Evolutionary conservation across 2,329 filamentous ascomycete species (phyloP).

Genomic region (Boeremia lycopersici): DNA sequence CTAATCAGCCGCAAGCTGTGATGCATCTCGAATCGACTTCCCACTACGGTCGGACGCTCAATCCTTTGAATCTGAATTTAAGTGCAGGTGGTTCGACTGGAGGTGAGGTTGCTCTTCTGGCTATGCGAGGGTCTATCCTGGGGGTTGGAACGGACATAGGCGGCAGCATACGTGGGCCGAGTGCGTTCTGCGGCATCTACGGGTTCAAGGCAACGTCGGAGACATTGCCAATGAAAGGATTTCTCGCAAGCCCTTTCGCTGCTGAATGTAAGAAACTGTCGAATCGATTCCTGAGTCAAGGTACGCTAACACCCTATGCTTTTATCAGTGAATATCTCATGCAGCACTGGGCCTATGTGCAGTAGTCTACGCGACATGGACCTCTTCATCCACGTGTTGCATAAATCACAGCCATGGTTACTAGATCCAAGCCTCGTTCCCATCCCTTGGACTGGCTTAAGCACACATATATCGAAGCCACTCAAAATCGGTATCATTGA

Average conservation of each 20-base stretch:
- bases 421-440: background rate
- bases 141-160: constrained; percentile 64
- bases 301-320: background rate
- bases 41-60: constrained; percentile 32
- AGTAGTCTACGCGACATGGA: background rate
- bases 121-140: constrained; percentile 60
- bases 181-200: background rate
- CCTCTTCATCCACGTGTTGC: too few relatives aligned
- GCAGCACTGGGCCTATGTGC: background rate
- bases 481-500: background rate
- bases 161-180: constrained; percentile 51
- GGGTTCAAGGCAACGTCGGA: background rate
- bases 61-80: constrained; percentile 62
- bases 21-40: constrained; percentile 58
- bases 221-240: too few relatives aligned
- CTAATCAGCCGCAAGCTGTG: constrained; percentile 54
- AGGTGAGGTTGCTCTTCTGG: constrained; percentile 64
- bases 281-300: too few relatives aligned
- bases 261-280: too few relatives aligned
- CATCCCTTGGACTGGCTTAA: background rate
- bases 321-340: background rate
- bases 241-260: too few relatives aligned
- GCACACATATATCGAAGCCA: background rate
- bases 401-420: background rate
- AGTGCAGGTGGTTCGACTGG: constrained; percentile 63